phyloP scores from a whole-genome alignment of 2,329 filamentous ascomycete species.

The Cercospora sp. region DNA sequence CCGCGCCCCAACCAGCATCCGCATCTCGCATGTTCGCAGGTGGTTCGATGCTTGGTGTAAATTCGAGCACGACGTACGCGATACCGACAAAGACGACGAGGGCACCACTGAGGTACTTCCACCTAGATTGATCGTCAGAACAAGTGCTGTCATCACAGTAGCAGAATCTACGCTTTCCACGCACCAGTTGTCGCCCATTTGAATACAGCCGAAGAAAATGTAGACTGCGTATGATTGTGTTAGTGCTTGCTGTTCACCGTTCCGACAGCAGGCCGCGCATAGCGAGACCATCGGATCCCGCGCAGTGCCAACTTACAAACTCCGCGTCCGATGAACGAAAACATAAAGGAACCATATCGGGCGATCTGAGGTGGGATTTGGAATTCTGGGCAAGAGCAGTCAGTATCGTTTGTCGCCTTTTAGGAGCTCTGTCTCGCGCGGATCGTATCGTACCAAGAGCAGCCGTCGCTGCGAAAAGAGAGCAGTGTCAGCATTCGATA shows the following conservation, averaged over 20 bases:
- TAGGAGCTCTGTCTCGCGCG: background rate
- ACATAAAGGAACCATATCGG: constrained; percentile 94
- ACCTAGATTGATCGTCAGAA: background rate
- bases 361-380: constrained; percentile 90
- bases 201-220: constrained; percentile 86
- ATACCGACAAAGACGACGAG: constrained; percentile 77
- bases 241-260: background rate
- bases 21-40: constrained; percentile 57
- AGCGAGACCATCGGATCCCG: background rate
- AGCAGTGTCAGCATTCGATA: constrained; percentile 15
- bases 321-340: constrained; percentile 94
- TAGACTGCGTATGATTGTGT: constrained; percentile 67
- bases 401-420: background rate
- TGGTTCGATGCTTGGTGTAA: constrained; percentile 54
- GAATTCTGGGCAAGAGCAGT: constrained; percentile 63
- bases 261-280: background rate
- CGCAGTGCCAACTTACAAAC: constrained; percentile 64
- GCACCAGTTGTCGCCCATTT: constrained; percentile 67
- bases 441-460: constrained; percentile 44
- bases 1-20: constrained; percentile 55
- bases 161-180: too few relatives aligned
- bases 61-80: constrained; percentile 62
- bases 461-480: constrained; percentile 60
- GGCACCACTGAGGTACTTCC: constrained; percentile 71
- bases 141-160: background rate